Evolutionary conservation across 768 basidiomycete genomes (phyloP), one percentile per base, ranked within the genome.

Genomic region (Boletellus ananas): DNA sequence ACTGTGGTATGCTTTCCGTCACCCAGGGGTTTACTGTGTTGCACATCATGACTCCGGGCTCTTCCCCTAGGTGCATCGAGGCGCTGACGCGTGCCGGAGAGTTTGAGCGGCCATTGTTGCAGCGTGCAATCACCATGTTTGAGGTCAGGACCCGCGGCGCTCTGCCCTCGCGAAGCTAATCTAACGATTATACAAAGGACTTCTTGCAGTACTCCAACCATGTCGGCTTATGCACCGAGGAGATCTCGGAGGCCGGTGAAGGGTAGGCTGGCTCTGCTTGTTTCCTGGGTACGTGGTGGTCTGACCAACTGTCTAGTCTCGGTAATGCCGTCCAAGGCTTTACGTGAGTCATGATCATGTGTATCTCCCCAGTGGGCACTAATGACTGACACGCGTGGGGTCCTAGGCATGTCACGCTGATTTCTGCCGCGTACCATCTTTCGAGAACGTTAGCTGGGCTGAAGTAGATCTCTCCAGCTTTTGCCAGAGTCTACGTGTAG

Each of bases 241-340:
- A 91, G 62, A 88, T 90, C 37, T 90, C 87, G 0, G 84, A 84
- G 54, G 82, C 89, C 27, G 91, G 92, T 10, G 90, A 93, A 70
- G 87, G 80, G 85, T 88, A 56, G 48, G 80, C 71, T 5, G 18
- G 23, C 23, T 27, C n/a, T n/a, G 16, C 37, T 41, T 49, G 3
- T 2, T 11, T 5, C 18, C 3, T 1, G 10, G 29, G n/a, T 2
- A 23, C 21, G 35, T 27, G 7, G 40, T 29, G n/a, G 38, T 31
- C 49, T 48, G 27, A 55, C 39, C 9, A 11, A 20, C 39, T 17
- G 40, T 41, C 43, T 14, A 90, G 89, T 13, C 76, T 93, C 35
- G 90, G 90, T 6, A 93, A 93, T 55, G 86, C 90, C 2, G 90
- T 92, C 17, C 90, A 93, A 68, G 90, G 89, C 31, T 93, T 93